These are phyloP conservation scores for Hemileia vastatrix DNA, from an alignment of 1,284 basidiomycete species.

Conservation along the genomic window DNA sequence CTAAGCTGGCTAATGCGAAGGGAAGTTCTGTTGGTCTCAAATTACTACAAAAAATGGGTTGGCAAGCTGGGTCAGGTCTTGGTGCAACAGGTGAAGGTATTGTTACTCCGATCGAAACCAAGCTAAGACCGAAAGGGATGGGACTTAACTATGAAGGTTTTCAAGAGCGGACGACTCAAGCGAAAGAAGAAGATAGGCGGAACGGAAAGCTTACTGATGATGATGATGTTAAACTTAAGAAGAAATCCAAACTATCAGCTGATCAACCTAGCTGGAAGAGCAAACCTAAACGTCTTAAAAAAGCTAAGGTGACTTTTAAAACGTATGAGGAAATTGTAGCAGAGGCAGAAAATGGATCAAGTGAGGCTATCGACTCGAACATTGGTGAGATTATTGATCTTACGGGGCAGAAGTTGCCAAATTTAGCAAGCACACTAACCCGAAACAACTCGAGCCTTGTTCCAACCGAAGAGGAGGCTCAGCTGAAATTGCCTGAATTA, in stretches of 20 bases:
- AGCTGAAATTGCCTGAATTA: conserved; percentile 67
- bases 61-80: conserved; percentile 74
- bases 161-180: conserved; percentile 74
- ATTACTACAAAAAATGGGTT: conserved; percentile 88
- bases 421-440: conserved; percentile 64
- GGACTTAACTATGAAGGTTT: conserved; percentile 81
- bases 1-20: conserved; percentile 52
- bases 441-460: conserved; percentile 57
- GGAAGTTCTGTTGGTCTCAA: conserved; percentile 64
- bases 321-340: conserved; percentile 88
- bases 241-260: conserved; percentile 22
- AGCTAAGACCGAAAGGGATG: conserved; percentile 64
- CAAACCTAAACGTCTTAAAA: conserved; percentile 52
- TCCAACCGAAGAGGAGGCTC: conserved; percentile 13
- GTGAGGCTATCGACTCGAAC: conserved; percentile 49
- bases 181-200: conserved; percentile 63
- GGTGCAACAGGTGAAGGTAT: conserved; percentile 72
- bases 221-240: conserved; percentile 31
- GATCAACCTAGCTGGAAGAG: conserved; percentile 46
- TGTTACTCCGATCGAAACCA: conserved; percentile 73
- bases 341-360: conserved; percentile 54
- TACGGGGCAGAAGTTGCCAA: conserved; percentile 68
- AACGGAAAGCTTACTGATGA: conserved; percentile 27
- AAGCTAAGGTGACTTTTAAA: conserved; percentile 72
- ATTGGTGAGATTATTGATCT: conserved; percentile 84